A percentile compares a stretch with the other conserved stretches of the same genome.
These are phyloP conservation scores for Symbiodinium natans DNA, from an alignment of 73 alveolate genomes.

Conservation along the genomic window DNA sequence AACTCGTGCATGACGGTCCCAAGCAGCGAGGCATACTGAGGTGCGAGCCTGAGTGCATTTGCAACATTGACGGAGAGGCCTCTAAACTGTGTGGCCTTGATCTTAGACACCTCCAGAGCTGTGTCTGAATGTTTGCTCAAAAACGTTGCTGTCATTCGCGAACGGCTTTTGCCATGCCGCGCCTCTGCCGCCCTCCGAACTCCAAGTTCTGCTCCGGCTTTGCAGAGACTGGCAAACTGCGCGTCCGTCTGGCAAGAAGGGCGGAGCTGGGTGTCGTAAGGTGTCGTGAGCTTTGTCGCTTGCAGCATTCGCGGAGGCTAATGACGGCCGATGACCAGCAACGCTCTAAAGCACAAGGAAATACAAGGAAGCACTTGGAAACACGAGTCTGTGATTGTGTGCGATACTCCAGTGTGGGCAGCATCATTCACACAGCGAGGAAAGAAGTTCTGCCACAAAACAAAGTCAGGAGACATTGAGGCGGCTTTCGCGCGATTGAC, in stretches of 20 bases:
- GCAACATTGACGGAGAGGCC: conserved; percentile 80
- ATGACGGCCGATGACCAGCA: not conserved
- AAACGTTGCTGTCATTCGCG: not conserved
- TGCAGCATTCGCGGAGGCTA: not conserved
- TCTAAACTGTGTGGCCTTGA: conserved; percentile 80
- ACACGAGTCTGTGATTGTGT: not conserved
- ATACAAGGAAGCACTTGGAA: too few relatives aligned
- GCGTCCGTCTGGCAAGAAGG: conserved; percentile 19
- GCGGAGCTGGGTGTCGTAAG: not conserved
- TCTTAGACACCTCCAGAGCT: conserved; percentile 51
- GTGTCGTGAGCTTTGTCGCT: not conserved
- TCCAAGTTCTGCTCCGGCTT: conserved; percentile 90
- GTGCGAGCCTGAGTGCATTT: conserved; percentile 49
- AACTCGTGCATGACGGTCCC: too few relatives aligned
- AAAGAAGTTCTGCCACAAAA: not conserved
- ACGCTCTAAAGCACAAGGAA: too few relatives aligned
- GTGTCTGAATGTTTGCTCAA: too few relatives aligned
- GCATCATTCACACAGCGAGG: not conserved
- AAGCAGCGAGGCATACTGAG: conserved; percentile 1
- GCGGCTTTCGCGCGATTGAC: not conserved
- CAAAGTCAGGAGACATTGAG: not conserved
- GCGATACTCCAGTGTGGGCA: not conserved
- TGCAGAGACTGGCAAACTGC: conserved; percentile 64
- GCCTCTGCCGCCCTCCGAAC: conserved; percentile 56
- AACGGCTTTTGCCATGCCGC: not conserved